These are phyloP conservation scores for Umbelopsis sp. DNA, from an alignment of 371 early-diverging fungal genomes.

Conservation along the genomic window DNA sequence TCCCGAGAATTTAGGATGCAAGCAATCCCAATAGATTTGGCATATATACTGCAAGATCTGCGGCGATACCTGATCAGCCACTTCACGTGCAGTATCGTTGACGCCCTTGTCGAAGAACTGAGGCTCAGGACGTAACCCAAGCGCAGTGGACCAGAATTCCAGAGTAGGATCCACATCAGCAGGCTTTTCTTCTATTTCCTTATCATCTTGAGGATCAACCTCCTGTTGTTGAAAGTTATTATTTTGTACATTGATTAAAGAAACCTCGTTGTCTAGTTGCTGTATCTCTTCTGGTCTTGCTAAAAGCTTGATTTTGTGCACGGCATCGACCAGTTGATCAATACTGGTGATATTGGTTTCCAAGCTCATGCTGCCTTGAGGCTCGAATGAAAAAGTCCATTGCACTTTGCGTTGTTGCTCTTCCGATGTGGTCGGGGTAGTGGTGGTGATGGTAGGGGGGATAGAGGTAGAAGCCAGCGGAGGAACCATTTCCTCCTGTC, in stretches of 20 bases:
- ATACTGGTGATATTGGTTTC: slow-evolving; percentile 55
- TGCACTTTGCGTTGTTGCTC: slow-evolving; percentile 28
- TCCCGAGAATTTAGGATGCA: slow-evolving; percentile 47
- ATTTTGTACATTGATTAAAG: neutral
- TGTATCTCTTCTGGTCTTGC: slow-evolving; percentile 26
- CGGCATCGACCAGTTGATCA: slow-evolving; percentile 54
- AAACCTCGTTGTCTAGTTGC: neutral
- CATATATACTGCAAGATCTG: slow-evolving; percentile 39
- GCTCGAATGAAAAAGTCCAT: slow-evolving; percentile 48
- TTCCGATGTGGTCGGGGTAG: slow-evolving; percentile 15
- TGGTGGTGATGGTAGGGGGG: slow-evolving; percentile 6
- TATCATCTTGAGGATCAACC: slow-evolving; percentile 17
- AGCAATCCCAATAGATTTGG: slow-evolving; percentile 51
- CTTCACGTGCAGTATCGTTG: slow-evolving; percentile 17
- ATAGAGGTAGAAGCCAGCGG: neutral
- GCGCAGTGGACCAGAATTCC: slow-evolving; percentile 47
- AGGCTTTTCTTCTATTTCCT: slow-evolving; percentile 9
- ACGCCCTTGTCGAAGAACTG: slow-evolving; percentile 15
- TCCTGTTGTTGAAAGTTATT: neutral
- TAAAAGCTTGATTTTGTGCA: slow-evolving; percentile 40
- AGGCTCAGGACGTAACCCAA: slow-evolving; percentile 33
- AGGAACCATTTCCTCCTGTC: neutral
- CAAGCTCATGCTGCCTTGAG: slow-evolving; percentile 43
- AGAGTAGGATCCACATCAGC: slow-evolving; percentile 33
- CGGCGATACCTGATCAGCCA: slow-evolving; percentile 45